Evolutionary conservation across 1,139 yeast genomes (phyloP), one percentile per base, ranked within the genome.

Genomic region (Yamadazyma siamensis): DNA sequence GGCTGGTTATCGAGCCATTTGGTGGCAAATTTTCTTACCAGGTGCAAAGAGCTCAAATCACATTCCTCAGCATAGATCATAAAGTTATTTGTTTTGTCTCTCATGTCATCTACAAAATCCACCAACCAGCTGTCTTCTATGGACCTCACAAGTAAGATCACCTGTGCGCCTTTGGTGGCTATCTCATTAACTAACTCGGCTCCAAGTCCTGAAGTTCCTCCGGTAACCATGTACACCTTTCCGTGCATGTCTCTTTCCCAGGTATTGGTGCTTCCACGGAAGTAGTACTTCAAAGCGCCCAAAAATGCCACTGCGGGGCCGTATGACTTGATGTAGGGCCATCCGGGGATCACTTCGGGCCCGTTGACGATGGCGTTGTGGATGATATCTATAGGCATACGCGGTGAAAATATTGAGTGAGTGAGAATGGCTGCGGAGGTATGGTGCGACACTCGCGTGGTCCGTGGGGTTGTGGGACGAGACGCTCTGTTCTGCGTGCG

Each of bases 181-280:
- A 91, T 53, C 22, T 88, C 89, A 27, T 68, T 65, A 0, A 77
- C 94, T 1, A 85, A 70, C 4, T 75, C 72, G 0, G 94, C 84
- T 0, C 98, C 98, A 36, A 87, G 56, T 0, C 98, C 97, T 3
- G 94, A 72, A 0, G 98, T 91, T 1, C 94, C 98, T 5, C 98
- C 95, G 0, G 75, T 68, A 8, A 68, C 47, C 28, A 91, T 65
- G 45, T 77, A 85, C 8, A 91, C 97, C 46, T 82, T 78, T 2
- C 98, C 96, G 51, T 91, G 96, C 56, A 91, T 61, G 41, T 88
- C 89, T 36, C 96, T 69, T 41, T 86, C 95, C 95, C 96, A 88
- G 0, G 88, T 83, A 56, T 88, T 91, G 15, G 71, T 46, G 2
- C 86, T 57, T 3, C 97, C 97, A 23, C 80, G 72, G 47, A 82